phyloP scores from a whole-genome alignment of 768 basidiomycete genomes.

The Leccinum sublutescens region DNA sequence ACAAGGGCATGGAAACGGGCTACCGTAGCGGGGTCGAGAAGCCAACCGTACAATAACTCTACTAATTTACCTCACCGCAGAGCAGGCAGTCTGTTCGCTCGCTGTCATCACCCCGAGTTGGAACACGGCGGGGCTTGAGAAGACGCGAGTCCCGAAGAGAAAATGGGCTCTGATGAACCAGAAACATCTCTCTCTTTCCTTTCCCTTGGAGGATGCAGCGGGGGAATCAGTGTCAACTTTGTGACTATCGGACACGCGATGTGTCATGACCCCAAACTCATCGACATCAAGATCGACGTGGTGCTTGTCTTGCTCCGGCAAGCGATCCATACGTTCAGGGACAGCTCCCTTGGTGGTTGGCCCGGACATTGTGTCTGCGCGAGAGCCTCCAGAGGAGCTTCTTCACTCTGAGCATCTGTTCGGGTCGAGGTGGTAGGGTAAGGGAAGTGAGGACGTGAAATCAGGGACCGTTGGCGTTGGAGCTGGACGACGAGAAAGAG shows the following conservation, averaged over 20 bases:
- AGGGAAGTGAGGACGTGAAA: constrained; percentile 14
- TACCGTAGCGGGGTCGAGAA: too few species aligned
- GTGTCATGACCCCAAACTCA: constrained; percentile 27
- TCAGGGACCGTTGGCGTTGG: constrained; percentile 12
- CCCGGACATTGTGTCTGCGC: constrained; percentile 12
- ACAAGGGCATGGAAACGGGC: too few species aligned
- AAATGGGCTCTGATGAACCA: constrained; percentile 63
- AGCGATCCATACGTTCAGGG: constrained; percentile 12
- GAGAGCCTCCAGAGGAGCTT: constrained; percentile 27
- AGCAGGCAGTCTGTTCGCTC: constrained; percentile 65
- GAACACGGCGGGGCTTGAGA: constrained; percentile 25
- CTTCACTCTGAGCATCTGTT: constrained; percentile 29
- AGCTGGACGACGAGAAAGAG: constrained; percentile 26
- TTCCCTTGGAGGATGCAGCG: constrained; percentile 32
- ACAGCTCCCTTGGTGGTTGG: constrained; percentile 17
- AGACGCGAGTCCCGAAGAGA: constrained; percentile 53
- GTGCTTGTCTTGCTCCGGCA: constrained; percentile 26
- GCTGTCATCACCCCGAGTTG: constrained; percentile 39
- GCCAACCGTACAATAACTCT: not conserved
- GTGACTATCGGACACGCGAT: constrained; percentile 29
- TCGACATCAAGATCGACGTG: constrained; percentile 29
- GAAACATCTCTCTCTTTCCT: constrained; percentile 34
- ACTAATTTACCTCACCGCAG: constrained; percentile 48
- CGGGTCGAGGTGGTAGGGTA: constrained; percentile 20
- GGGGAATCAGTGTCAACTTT: constrained; percentile 21